A percentile compares a stretch with the other conserved stretches of the same genome.
Evolutionary conservation across 179 eudicot species (phyloP).

Genomic region (Silene coronaria): DNA sequence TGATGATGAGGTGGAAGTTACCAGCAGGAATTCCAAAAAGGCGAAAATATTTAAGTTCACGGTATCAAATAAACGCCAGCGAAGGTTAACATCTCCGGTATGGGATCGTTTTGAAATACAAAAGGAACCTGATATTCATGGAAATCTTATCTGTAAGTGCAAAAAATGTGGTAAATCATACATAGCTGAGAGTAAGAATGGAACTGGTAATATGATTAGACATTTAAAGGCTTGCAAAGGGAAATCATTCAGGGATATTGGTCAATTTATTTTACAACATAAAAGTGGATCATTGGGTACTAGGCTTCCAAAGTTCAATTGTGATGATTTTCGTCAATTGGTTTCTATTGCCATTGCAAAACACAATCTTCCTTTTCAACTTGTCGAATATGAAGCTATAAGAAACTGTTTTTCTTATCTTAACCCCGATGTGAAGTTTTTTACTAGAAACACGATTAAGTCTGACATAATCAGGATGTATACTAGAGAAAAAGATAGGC

Average conservation of each 20-base stretch:
- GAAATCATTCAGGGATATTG: background rate
- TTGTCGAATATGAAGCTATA: background rate
- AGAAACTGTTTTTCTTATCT: background rate
- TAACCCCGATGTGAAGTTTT: background rate
- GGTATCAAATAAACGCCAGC: no score
- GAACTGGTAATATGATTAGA: constrained; percentile 3
- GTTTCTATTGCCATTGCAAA: background rate
- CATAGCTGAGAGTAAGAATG: background rate
- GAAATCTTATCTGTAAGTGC: background rate
- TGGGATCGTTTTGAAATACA: no score
- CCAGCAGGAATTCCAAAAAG: no score
- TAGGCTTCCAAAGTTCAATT: background rate
- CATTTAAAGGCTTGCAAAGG: background rate
- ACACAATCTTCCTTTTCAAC: background rate
- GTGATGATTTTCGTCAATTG: constrained; percentile 6
- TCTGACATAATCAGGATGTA: background rate
- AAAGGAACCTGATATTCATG: background rate
- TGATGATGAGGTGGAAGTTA: no score
- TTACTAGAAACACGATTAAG: background rate
- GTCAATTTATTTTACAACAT: background rate
- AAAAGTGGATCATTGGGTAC: background rate
- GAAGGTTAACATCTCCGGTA: no score
- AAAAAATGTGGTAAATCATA: constrained; percentile 9
- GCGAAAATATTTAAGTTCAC: no score
- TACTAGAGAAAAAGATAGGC: background rate